Evolutionary conservation across 345 rosid genomes (phyloP), one percentile per base, ranked within the genome.

Genomic region (Pseudoturritis turrita): DNA sequence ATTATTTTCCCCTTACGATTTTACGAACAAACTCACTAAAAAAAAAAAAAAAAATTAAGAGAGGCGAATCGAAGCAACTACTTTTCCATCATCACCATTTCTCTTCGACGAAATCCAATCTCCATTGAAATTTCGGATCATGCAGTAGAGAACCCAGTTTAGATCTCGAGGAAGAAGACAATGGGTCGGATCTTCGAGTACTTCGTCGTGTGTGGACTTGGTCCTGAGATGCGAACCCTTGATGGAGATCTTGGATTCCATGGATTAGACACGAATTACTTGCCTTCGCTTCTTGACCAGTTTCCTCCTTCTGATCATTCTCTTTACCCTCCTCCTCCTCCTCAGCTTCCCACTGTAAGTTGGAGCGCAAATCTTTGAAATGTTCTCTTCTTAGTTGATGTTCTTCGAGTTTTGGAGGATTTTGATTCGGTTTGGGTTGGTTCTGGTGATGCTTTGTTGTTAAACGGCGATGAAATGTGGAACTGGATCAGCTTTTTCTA

Each of bases 151-250:
- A 56, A 18, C 21, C 60, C 28, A 55, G 35, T 50, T 51, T 46
- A 65, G 77, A 71, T 77, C 80, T 58, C 51, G 80, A 71, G 41
- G 73, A 65, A 5, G 37, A 65, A 5, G 6, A 43, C n/a, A 63
- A 90, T 88, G 94, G 79, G 84, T 52, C 81, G 84, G 80, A 74
- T 90, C 79, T 92, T 96, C 78, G 99, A 96, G 84, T 89, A 91
- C 77, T 96, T 96, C 77, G 95, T 96, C 31, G 96, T 88, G 13
- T 90, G 99, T 36, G 97, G 99, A 44, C 73, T 90, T 2, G 99
- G 99, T 4, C 97, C 97, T 11, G 99, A 92, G 86, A 85, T 92
- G 73, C 89, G 99, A 50, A 90, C 97, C 46, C 41, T 92, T 14
- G 97, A 92, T 18, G 96, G 90, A 36, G 83, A 80, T 78, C 85